phyloP scores from a whole-genome alignment of 768 basidiomycete species.

The Pulveroboletus ravenelii region DNA sequence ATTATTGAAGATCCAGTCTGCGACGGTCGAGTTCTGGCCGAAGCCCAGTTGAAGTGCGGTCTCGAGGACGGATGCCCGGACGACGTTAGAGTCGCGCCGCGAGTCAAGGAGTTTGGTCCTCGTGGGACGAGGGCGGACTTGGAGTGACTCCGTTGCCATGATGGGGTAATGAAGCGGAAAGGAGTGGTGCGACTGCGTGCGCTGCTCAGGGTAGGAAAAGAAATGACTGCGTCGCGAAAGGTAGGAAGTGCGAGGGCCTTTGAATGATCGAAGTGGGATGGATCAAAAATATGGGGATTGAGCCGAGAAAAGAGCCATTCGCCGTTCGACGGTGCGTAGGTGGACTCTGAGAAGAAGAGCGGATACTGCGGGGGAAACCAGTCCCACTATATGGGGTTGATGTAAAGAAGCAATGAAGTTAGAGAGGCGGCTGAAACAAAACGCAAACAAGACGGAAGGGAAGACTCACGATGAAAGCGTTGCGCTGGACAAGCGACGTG shows the following conservation, averaged over 20 bases:
- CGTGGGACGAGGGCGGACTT: slow-evolving; percentile 28
- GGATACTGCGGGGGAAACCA: slow-evolving; percentile 12
- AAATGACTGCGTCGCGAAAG: slow-evolving; percentile 1
- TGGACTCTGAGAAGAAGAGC: slow-evolving; percentile 2
- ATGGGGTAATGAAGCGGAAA: slow-evolving; percentile 10
- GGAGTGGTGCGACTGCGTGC: slow-evolving; percentile 11
- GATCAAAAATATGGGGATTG: slow-evolving; percentile 8
- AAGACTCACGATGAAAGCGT: slow-evolving; percentile 10
- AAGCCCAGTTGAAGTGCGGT: slow-evolving; percentile 67
- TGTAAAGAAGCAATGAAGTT: not conserved
- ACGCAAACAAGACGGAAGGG: not conserved
- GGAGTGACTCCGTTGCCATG: slow-evolving; percentile 21
- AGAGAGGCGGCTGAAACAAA: not conserved
- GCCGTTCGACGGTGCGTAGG: slow-evolving; percentile 10
- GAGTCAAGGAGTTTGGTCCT: slow-evolving; percentile 10
- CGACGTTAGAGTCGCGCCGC: slow-evolving; percentile 49
- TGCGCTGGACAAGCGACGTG: slow-evolving; percentile 5
- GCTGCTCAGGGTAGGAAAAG: not conserved
- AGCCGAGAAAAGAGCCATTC: slow-evolving; percentile 20
- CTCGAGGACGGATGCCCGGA: slow-evolving; percentile 73
- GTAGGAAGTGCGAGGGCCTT: slow-evolving; percentile 3
- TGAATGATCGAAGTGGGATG: slow-evolving; percentile 12
- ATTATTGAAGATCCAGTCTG: slow-evolving; percentile 71
- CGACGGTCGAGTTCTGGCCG: slow-evolving; percentile 52
- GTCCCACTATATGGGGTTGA: slow-evolving; percentile 10